A percentile compares a stretch with the other conserved stretches of the same genome.
These are phyloP conservation scores for Plasmodium berghei DNA, from an alignment of 169 alveolate genomes.

Conservation along the genomic window DNA sequence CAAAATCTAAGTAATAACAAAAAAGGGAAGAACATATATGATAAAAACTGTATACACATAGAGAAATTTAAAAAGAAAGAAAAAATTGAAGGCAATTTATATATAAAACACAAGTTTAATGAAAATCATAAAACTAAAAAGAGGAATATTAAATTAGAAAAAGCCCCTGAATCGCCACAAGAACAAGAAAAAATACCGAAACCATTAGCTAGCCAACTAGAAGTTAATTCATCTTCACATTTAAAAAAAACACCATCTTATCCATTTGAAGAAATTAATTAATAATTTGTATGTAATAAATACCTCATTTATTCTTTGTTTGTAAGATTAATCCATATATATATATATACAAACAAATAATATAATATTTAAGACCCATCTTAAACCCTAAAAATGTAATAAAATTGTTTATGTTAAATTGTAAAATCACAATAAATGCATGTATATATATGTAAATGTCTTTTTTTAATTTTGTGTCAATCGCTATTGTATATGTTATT, in stretches of 20 bases:
- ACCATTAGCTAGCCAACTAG: conserved; percentile 74
- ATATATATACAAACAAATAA: conserved; percentile 26
- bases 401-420: conserved; percentile 1
- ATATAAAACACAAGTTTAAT: conserved; percentile 21
- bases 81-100: conserved; percentile 14
- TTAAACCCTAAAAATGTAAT: not conserved
- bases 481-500: not conserved
- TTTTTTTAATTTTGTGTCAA: not conserved
- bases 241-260: conserved; percentile 67
- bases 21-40: conserved; percentile 28
- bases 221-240: conserved; percentile 30
- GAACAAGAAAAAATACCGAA: conserved; percentile 65
- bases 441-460: not conserved
- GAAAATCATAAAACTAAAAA: conserved; percentile 34
- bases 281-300: conserved; percentile 12
- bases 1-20: conserved; percentile 9
- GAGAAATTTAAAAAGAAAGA: conserved; percentile 2
- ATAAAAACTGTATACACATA: not conserved
- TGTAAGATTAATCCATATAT: conserved; percentile 12
- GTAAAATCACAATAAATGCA: not conserved
- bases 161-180: conserved; percentile 70
- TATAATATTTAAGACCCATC: conserved; percentile 33
- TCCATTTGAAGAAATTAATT: conserved; percentile 65
- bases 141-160: conserved; percentile 12
- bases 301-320: conserved; percentile 10